phyloP scores from a whole-genome alignment of 2,329 filamentous ascomycete genomes.

The Colletotrichum costaricense region DNA sequence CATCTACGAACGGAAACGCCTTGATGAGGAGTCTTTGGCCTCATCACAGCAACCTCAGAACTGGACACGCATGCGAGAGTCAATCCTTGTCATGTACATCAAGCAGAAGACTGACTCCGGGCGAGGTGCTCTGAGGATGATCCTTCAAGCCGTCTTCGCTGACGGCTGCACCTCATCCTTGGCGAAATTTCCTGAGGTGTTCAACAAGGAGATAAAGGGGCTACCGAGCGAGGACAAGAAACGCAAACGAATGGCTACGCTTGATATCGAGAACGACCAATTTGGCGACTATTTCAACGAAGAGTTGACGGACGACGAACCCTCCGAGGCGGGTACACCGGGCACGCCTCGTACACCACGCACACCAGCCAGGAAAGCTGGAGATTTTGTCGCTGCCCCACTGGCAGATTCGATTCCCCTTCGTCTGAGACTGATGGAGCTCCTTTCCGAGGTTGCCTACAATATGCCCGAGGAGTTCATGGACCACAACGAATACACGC shows the following conservation, averaged over 20 bases:
- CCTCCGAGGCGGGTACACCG: slow-evolving; percentile 56
- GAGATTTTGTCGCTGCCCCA: slow-evolving; percentile 49
- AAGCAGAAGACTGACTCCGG: slow-evolving; percentile 54
- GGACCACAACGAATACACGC: slow-evolving; percentile 66
- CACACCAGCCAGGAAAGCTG: slow-evolving; percentile 31
- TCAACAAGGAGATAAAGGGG: slow-evolving; percentile 71
- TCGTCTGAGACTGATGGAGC: slow-evolving; percentile 71
- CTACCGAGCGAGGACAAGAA: slow-evolving; percentile 56
- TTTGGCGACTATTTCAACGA: slow-evolving; percentile 72
- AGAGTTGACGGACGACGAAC: slow-evolving; percentile 50
- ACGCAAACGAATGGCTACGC: slow-evolving; percentile 57
- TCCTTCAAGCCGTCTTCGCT: slow-evolving; percentile 76
- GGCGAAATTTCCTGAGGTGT: slow-evolving; percentile 73
- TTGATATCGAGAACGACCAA: slow-evolving; percentile 70
- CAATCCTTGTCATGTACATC: slow-evolving; percentile 72
- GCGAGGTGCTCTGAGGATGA: slow-evolving; percentile 60
- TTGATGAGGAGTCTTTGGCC: slow-evolving; percentile 52
- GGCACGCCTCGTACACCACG: slow-evolving; percentile 42
- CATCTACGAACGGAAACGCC: slow-evolving; percentile 66
- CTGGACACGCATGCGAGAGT: slow-evolving; percentile 50
- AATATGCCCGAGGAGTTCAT: slow-evolving; percentile 56
- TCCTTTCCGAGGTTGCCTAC: slow-evolving; percentile 60
- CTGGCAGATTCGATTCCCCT: slow-evolving; percentile 68
- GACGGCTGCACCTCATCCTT: slow-evolving; percentile 67
- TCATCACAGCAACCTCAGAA: slow-evolving; percentile 22